phyloP scores from a whole-genome alignment of 345 rosid species.

The Heritiera littoralis region DNA sequence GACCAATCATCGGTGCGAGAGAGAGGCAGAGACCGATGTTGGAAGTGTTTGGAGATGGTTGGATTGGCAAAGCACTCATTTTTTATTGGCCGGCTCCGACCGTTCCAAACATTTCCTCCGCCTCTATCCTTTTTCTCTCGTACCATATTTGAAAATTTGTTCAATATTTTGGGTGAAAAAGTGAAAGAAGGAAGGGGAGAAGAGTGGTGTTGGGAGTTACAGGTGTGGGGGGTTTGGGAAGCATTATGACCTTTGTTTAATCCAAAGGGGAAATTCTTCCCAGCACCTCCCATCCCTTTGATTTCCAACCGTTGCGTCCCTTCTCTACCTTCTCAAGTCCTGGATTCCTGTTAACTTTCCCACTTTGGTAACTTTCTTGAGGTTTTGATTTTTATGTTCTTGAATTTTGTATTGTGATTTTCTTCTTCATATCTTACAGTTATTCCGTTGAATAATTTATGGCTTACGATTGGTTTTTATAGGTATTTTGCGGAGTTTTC shows the following conservation, averaged over 20 bases:
- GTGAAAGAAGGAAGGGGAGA: not conserved
- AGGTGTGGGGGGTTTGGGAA: constrained; percentile 30
- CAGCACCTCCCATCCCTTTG: constrained; percentile 31
- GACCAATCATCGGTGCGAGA: not conserved
- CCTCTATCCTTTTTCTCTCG: constrained; percentile 21
- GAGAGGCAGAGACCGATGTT: not conserved
- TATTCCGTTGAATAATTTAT: not conserved
- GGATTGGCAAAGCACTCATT: not conserved
- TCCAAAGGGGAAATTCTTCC: not conserved
- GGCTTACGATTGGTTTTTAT: no score
- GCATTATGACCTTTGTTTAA: not conserved
- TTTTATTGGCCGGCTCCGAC: constrained; percentile 24
- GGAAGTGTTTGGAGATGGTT: constrained; percentile 26
- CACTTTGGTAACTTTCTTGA: not conserved
- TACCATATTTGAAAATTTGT: not conserved
- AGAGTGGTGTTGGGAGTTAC: constrained; percentile 20
- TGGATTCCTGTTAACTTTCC: not conserved
- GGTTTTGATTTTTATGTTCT: not conserved
- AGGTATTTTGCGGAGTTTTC: no score
- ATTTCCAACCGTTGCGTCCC: constrained; percentile 21
- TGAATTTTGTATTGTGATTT: no score
- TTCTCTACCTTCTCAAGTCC: not conserved
- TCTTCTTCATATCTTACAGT: no score
- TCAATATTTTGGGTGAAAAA: not conserved
- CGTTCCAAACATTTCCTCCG: constrained; percentile 28